phyloP scores from a whole-genome alignment of 1,284 basidiomycete species.

The Sanghuangporus sanghuang region DNA sequence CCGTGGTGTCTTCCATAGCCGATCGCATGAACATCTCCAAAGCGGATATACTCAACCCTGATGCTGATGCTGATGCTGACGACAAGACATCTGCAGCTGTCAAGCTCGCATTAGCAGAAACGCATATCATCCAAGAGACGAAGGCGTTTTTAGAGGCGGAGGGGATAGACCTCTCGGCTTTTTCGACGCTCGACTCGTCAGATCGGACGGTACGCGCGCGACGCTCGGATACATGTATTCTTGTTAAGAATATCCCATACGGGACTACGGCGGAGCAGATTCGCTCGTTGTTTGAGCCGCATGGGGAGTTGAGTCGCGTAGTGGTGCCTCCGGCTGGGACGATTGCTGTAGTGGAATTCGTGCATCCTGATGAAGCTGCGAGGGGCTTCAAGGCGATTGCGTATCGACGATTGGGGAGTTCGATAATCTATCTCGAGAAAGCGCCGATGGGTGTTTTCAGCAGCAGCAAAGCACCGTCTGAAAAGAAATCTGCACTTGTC shows the following conservation, averaged over 20 bases:
- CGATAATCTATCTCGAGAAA: constrained; percentile 90
- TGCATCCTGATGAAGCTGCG: constrained; percentile 61
- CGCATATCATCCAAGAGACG: constrained; percentile 93
- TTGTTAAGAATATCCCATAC: constrained; percentile 97
- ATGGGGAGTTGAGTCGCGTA: constrained; percentile 74
- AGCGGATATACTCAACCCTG: constrained; percentile 80
- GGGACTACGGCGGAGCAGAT: constrained; percentile 78
- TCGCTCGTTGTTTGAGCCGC: constrained; percentile 72
- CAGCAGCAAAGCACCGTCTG: constrained; percentile 23
- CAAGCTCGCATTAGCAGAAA: constrained; percentile 93
- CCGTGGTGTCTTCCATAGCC: constrained; percentile 80
- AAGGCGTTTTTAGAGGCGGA: constrained; percentile 82
- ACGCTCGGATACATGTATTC: constrained; percentile 74
- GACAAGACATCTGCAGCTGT: constrained; percentile 62
- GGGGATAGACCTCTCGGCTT: constrained; percentile 59
- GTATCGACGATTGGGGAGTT: constrained; percentile 86
- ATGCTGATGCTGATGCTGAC: constrained; percentile 58
- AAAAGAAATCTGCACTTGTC: constrained; percentile 16
- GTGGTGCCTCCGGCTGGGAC: constrained; percentile 92
- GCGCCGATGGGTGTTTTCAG: constrained; percentile 81
- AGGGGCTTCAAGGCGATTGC: constrained; percentile 80
- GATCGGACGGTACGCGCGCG: constrained; percentile 34
- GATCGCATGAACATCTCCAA: constrained; percentile 81
- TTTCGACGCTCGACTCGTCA: constrained; percentile 32
- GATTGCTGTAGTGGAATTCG: constrained; percentile 90